phyloP scores from a whole-genome alignment of 371 early-diverging fungal species.

The Actinomortierella ambigua region DNA sequence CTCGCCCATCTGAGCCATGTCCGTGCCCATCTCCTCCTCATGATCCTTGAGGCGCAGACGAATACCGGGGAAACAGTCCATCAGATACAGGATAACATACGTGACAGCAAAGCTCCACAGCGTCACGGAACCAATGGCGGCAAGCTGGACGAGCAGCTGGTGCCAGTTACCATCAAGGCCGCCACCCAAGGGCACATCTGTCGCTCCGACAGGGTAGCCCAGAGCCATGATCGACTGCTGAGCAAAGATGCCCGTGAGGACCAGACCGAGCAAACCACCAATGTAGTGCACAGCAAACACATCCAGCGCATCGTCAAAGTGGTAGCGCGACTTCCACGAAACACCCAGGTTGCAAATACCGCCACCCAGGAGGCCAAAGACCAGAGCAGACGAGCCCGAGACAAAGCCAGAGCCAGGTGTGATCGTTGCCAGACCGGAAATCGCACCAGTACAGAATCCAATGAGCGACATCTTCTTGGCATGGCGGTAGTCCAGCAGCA shows the following conservation, averaged over 20 bases:
- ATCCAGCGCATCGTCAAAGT: conserved; percentile 89
- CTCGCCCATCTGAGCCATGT: conserved; percentile 83
- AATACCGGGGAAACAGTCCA: conserved; percentile 80
- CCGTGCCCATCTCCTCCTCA: conserved; percentile 75
- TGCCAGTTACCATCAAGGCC: conserved; percentile 81
- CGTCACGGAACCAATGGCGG: conserved; percentile 74
- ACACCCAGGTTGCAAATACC: conserved; percentile 78
- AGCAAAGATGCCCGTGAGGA: conserved; percentile 92
- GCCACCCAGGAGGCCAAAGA: conserved; percentile 80
- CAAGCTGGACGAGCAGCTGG: conserved; percentile 82
- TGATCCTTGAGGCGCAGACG: conserved; percentile 79
- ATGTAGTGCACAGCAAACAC: conserved; percentile 90
- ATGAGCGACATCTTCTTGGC: conserved; percentile 71
- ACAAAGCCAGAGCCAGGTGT: conserved; percentile 93
- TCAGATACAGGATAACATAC: conserved; percentile 70
- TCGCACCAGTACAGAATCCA: conserved; percentile 86
- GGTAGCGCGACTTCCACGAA: conserved; percentile 74
- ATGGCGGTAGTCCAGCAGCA: conserved; percentile 70
- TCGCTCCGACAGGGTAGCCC: conserved; percentile 64
- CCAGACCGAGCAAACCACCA: conserved; percentile 84
- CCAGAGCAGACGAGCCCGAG: conserved; percentile 77
- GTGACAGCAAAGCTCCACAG: conserved; percentile 84
- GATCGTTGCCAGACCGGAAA: conserved; percentile 90
- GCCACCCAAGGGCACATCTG: conserved; percentile 71
- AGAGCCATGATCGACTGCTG: conserved; percentile 72